Base-by-base conservation (phyloP, 306 rosid species). In the Gleditsia sinensis region DNA sequence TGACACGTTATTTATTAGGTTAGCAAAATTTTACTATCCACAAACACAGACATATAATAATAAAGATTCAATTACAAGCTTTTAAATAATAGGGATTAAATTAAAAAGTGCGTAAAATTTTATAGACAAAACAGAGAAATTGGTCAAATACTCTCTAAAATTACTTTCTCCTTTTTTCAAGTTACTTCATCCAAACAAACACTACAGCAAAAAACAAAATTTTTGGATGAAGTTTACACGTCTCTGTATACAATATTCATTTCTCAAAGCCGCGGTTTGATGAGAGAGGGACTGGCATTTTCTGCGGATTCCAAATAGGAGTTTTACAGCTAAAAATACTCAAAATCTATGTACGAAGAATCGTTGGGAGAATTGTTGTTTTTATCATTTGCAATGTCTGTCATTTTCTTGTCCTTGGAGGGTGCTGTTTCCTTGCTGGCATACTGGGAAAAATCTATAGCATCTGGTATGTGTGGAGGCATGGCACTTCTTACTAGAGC, bases 401-500 rank as follows among this genome's bases (percentile, higher is more conserved):
- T 71, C 61, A 67, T 51, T 74, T 50, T 82, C 85, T 82, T 84
- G 19, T 82, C 80, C 7, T 46, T 79, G 3, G 83, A 72, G 16
- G 66, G 16, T 30, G 83, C 13, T 3, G 58, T 23, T 9, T 82
- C 86, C 45, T 82, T 87, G 40, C 71, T 85, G 62, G 90, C 92
- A 78, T 74, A 90, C 70, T 84, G 92, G 9, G 90, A 79, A 75
- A 84, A 87, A 74, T 90, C 91, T 57, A 92, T 69, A 23, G 86
- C 68, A 0, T 92, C 94, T 23, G 98, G 96, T 57, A 90, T 17
- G 53, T 88, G 92, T 2, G 98, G 98, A 75, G 98, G 96, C 33
- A 30, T 54, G 34, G 92, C 98, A 70, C 96, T 80, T 86, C 98
- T 90, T 17, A 92, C 92, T 0, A 92, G 81, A n/a, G 98, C 98